Evolutionary conservation across 495 filamentous ascomycete species (phyloP), one percentile per base, ranked within the genome.

Genomic region (Hypomontagnella submonticulosa): DNA sequence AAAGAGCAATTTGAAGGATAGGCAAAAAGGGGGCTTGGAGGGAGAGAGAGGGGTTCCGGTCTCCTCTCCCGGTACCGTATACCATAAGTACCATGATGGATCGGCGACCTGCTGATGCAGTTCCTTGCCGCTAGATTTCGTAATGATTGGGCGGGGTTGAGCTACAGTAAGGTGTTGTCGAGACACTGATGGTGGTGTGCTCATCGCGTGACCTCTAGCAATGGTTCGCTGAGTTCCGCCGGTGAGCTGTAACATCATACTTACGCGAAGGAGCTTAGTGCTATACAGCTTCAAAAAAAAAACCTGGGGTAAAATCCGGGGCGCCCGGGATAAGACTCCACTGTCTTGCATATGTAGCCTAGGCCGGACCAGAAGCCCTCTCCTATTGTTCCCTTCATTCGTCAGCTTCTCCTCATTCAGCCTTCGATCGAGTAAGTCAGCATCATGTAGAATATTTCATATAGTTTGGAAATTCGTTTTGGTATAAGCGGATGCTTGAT

Each of bases 301-400:
- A 68, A 68, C 59, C 65, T 68, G 65, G 65, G 65, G 65, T 68
- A 68, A 68, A 68, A 68, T 68, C 65, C 53, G 65, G 65, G 65
- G 58, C 48, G 65, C 38, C 32, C 47, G 38, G 52, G 44, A 19
- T 57, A 53, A 30, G 23, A 61, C 57, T 68, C 65, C 65, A 68
- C 65, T 34, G 32, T 52, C 47, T 15, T 68, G 58, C 59, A 63
- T 61, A 50, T 20, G 36, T 63, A 41, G 50, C 34, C 42, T 62
- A 49, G 59, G 16, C 50, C 16, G 15, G 50, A 27, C 49, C 15
- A 20, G 49, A 38, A 62, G 48, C 13, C 48, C 53, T 54, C 32
- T 38, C 12, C 30, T 4, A 3, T 41, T 53, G 10, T n/a, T 4
- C 48, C 33, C 16, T 16, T 47, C 32, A n/a, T 11, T 33, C 33